Conservation (phyloP, 345 rosid genomes). For the Isatis tinctoria region DNA sequence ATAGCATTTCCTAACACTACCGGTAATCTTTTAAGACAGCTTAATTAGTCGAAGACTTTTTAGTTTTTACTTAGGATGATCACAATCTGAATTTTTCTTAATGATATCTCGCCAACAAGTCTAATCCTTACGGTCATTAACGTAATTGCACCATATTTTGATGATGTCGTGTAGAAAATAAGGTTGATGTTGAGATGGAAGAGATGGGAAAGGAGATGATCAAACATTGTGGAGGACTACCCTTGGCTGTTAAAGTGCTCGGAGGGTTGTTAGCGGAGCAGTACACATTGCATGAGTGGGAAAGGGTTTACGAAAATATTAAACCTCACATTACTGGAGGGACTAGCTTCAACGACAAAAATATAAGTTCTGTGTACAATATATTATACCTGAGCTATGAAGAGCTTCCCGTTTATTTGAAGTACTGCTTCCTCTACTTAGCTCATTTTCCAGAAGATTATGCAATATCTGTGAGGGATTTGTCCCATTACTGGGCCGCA, state of each 20-base stretch:
- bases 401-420: conserved; percentile 13
- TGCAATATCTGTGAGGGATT: conserved; percentile 16
- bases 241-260: not conserved
- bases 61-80: too few species aligned
- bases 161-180: not conserved
- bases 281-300: not conserved
- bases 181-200: not conserved
- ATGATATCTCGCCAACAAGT: too few species aligned
- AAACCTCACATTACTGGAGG: not conserved
- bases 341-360: not conserved
- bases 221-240: not conserved
- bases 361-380: not conserved
- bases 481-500: conserved; percentile 37
- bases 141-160: too few species aligned
- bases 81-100: not conserved
- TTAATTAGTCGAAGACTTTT: too few species aligned
- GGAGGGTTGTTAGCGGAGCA: conserved; percentile 3
- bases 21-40: not conserved
- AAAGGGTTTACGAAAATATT: not conserved
- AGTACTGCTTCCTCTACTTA: conserved; percentile 9
- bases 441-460: conserved; percentile 16
- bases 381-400: conserved; percentile 16
- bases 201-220: not conserved
- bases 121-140: too few species aligned
- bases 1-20: conserved; percentile 21